Conservation (phyloP, 1,284 basidiomycete species). For the Golubevia sp. region DNA sequence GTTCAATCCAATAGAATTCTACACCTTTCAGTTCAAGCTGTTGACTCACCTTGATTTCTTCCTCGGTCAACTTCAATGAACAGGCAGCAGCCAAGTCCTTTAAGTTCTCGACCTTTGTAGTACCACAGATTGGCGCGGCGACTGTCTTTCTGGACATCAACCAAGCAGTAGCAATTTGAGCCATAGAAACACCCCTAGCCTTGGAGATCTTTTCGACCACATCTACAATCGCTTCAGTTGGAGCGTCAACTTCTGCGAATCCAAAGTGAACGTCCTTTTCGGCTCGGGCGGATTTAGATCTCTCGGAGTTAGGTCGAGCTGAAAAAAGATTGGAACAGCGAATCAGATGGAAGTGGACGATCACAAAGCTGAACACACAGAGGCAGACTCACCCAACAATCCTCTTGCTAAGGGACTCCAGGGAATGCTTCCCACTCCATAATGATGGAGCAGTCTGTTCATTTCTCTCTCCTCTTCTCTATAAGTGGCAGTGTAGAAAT, state of each 20-base stretch:
- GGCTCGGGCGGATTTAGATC: neutral
- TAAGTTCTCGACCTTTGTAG: neutral
- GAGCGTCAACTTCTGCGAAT: neutral
- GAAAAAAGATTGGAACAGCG: too few species aligned
- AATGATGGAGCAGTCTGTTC: slow-evolving; percentile 65
- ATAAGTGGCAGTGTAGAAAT: slow-evolving; percentile 24
- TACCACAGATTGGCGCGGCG: neutral
- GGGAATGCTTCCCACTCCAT: slow-evolving; percentile 65
- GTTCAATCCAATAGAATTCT: too few species aligned
- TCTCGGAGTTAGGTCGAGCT: slow-evolving; percentile 47
- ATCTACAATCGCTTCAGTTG: slow-evolving; percentile 16
- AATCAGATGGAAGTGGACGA: too few species aligned
- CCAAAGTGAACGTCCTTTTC: slow-evolving; percentile 1
- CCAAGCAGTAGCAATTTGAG: slow-evolving; percentile 63
- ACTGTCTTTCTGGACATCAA: slow-evolving; percentile 3
- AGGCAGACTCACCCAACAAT: too few species aligned
- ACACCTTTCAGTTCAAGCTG: too few species aligned
- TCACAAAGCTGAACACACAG: too few species aligned
- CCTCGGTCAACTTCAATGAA: too few species aligned
- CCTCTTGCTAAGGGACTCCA: slow-evolving; percentile 64
- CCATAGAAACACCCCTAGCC: slow-evolving; percentile 62
- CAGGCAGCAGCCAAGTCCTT: too few species aligned
- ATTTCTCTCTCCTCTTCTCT: slow-evolving; percentile 65
- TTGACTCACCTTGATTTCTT: too few species aligned
- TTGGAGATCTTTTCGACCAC: slow-evolving; percentile 63